Evolutionary conservation across 2,329 filamentous ascomycete species (phyloP), one percentile per base, ranked within the genome.

Genomic region (Hymenoscyphus infarciens): DNA sequence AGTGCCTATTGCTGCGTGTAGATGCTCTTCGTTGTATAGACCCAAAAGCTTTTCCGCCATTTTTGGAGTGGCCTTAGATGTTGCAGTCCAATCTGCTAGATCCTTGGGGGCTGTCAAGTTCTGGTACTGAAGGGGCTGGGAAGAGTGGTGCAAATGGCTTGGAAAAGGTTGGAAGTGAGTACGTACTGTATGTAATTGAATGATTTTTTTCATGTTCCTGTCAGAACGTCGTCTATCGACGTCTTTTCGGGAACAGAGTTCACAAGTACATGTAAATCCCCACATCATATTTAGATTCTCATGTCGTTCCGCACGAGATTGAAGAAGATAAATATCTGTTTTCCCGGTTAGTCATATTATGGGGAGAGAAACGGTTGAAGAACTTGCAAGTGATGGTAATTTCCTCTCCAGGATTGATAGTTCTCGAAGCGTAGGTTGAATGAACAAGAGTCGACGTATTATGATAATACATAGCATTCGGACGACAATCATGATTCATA

Each of bases 401-500:
- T 65, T 79, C 77, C 63, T 79, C 78, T 0, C 76, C 77, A 1
- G 71, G 70, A 11, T 69, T 60, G 39, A 79, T 76, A 45, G 76
- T 75, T 15, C 74, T 68, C 0, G 76, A 73, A 1, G 77, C 76
- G 33, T 74, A 71, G 7, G 77, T 73, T 11, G 73, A 72, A 27
- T 78, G 77, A 16, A 72, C 70, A 27, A 79, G 69, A 0, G 74
- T 76, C 5, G 62, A 62, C 11, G 72, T 68, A 61, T 78, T 74
- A 57, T 77, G 75, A 56, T 75, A 74, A 66, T 76, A 78, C 68
- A 72, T 68, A 10, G 70, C 61, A 63, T 78, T 79, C 25, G 77
- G 77, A n/a, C 72, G 72, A 62, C 77, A 79, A 61, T 76, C 77
- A 64, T 79, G 77, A 62, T 79, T 79, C 61, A 79, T 69, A 2